phyloP scores from a whole-genome alignment of 352 stramenopile species.

The Pythium volutum region DNA sequence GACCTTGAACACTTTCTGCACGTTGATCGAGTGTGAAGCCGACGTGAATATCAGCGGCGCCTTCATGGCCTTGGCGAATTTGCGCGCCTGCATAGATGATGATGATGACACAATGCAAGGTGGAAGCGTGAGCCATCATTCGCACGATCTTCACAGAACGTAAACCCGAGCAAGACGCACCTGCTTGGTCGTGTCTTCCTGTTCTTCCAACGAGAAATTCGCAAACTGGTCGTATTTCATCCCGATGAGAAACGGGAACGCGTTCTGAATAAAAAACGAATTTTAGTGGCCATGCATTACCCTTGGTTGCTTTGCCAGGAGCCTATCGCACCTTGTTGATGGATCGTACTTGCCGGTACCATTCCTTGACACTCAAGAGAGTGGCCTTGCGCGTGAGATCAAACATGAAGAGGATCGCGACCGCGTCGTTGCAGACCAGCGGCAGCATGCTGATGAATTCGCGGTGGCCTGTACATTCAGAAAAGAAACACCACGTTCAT shows the following conservation, averaged over 20 bases:
- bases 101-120: not conserved
- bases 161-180: constrained; percentile 23
- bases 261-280: constrained; percentile 49
- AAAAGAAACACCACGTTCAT: not conserved
- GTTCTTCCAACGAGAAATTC: constrained; percentile 88
- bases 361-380: constrained; percentile 92
- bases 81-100: constrained; percentile 63
- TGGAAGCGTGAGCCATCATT: not conserved
- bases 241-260: constrained; percentile 91
- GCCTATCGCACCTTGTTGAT: constrained; percentile 73
- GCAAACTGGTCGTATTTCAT: constrained; percentile 95
- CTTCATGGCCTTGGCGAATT: constrained; percentile 95
- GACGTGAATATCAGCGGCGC: constrained; percentile 93
- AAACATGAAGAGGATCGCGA: constrained; percentile 96
- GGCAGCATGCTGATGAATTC: constrained; percentile 95
- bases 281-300: not conserved
- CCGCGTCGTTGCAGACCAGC: constrained; percentile 93
- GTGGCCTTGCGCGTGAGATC: constrained; percentile 91
- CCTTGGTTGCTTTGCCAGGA: not conserved
- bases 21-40: constrained; percentile 93
- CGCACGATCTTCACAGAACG: not conserved
- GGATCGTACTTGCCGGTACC: constrained; percentile 88
- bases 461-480: constrained; percentile 53
- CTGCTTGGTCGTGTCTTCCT: constrained; percentile 93
- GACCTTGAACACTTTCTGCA: constrained; percentile 96